phyloP scores from a whole-genome alignment of 2,329 filamentous ascomycete genomes.

The Fusarium sp. region DNA sequence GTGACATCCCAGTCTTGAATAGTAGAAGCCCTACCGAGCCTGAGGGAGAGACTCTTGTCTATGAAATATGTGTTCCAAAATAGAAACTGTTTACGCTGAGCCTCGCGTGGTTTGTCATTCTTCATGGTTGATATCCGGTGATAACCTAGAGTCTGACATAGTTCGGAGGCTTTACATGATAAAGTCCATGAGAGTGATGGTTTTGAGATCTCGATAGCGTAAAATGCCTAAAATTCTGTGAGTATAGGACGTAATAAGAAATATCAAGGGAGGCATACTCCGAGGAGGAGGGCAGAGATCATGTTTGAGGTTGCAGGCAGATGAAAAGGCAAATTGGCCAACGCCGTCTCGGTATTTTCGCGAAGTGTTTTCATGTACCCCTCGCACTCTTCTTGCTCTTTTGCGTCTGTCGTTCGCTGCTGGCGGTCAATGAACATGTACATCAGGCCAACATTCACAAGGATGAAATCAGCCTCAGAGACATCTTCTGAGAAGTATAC shows the following conservation, averaged over 20 bases:
- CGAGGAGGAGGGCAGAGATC: conserved; percentile 42
- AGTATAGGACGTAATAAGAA: background rate
- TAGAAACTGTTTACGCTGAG: conserved; percentile 50
- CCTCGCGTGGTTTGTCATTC: conserved; percentile 30
- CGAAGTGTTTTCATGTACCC: conserved; percentile 43
- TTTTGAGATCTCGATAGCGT: conserved; percentile 50
- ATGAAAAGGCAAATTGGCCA: conserved; percentile 49
- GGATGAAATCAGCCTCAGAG: conserved; percentile 50
- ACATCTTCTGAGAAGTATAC: conserved; percentile 51
- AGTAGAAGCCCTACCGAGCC: conserved; percentile 63
- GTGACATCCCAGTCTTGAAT: conserved; percentile 70
- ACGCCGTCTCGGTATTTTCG: conserved; percentile 48
- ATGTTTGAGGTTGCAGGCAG: conserved; percentile 48
- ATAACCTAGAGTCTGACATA: conserved; percentile 49
- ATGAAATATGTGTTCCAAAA: conserved; percentile 71
- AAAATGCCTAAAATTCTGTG: conserved; percentile 43
- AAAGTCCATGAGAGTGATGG: conserved; percentile 49
- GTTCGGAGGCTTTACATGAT: conserved; percentile 48
- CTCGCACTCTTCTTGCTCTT: conserved; percentile 43
- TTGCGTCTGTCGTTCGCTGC: conserved; percentile 9
- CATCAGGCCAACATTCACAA: conserved; percentile 49
- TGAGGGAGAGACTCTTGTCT: conserved; percentile 66
- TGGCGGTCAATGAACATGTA: conserved; percentile 47
- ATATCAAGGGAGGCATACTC: conserved; percentile 19
- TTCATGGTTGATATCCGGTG: conserved; percentile 46